Evolutionary conservation across 1,284 basidiomycete species (phyloP).

Genomic region (Ustilago curta): DNA sequence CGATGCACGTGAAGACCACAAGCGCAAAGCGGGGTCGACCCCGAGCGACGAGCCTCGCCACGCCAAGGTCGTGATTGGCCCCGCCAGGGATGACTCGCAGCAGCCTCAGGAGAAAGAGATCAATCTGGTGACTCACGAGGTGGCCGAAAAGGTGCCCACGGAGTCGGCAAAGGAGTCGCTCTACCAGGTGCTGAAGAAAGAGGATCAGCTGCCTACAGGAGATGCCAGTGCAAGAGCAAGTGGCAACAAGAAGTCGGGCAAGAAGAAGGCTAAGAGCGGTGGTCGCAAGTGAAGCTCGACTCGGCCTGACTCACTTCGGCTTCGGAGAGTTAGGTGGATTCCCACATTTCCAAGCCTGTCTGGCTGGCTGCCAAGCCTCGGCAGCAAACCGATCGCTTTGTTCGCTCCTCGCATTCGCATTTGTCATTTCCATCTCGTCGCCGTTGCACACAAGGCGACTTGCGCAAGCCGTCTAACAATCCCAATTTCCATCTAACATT

Average conservation of each 20-base stretch:
- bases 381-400: neutral
- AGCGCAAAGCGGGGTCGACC: conserved; percentile 16
- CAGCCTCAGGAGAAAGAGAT: conserved; percentile 39
- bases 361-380: neutral
- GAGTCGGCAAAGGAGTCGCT: conserved; percentile 30
- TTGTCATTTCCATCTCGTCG: neutral
- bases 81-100: conserved; percentile 17
- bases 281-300: conserved; percentile 20
- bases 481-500: neutral
- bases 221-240: neutral
- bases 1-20: conserved; percentile 15
- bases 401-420: conserved; percentile 2
- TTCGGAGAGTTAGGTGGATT: too few relatives aligned
- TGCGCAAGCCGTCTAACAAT: neutral
- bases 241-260: conserved; percentile 25
- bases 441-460: neutral
- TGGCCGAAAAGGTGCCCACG: conserved; percentile 23
- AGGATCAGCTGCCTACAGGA: conserved; percentile 29
- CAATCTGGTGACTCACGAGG: conserved; percentile 40
- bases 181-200: conserved; percentile 49
- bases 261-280: conserved; percentile 29
- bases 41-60: conserved; percentile 22
- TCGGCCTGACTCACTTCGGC: neutral
- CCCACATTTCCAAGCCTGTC: neutral
- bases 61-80: conserved; percentile 41